phyloP scores from a whole-genome alignment of 2,329 filamentous ascomycete species.

The Fusarium sp. region DNA sequence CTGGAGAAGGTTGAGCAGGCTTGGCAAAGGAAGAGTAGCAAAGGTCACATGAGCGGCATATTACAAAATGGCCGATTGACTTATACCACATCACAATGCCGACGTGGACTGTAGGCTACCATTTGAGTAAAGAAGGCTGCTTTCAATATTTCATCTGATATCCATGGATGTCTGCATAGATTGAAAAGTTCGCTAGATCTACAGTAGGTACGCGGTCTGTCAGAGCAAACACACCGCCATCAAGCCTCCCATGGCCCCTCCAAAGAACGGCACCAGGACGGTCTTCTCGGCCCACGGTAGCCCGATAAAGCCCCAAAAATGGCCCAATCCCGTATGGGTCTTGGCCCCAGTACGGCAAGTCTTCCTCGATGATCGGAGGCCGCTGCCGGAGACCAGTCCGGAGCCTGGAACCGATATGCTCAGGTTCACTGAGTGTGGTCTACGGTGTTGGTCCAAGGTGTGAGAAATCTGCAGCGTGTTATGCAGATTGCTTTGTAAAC shows the following conservation, averaged over 20 bases:
- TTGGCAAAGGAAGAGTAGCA: not conserved
- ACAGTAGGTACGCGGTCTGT: not conserved
- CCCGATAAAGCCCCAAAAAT: slow-evolving; percentile 14
- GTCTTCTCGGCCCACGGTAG: slow-evolving; percentile 28
- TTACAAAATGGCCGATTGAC: slow-evolving; percentile 5
- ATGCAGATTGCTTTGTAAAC: not conserved
- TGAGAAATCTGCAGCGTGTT: not conserved
- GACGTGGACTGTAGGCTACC: not conserved
- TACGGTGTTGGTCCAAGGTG: not conserved
- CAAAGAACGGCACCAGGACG: not conserved
- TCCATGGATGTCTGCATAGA: not conserved
- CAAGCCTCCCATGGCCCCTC: not conserved
- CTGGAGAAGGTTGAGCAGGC: not conserved
- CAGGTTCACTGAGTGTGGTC: not conserved
- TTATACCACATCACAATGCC: not conserved
- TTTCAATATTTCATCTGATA: not conserved
- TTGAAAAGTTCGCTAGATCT: not conserved
- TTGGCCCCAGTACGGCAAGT: slow-evolving; percentile 10
- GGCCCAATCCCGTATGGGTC: slow-evolving; percentile 1
- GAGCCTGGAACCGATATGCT: slow-evolving; percentile 5
- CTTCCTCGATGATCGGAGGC: slow-evolving; percentile 16
- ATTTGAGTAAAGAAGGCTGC: not conserved
- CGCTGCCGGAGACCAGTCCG: slow-evolving; percentile 15
- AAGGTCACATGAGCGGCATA: slow-evolving; percentile 22
- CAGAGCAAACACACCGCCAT: slow-evolving; percentile 1